A percentile compares a stretch with the other conserved stretches of the same genome.
Conservation (phyloP, 305 asterid genomes). For the Plantago rigida region DNA sequence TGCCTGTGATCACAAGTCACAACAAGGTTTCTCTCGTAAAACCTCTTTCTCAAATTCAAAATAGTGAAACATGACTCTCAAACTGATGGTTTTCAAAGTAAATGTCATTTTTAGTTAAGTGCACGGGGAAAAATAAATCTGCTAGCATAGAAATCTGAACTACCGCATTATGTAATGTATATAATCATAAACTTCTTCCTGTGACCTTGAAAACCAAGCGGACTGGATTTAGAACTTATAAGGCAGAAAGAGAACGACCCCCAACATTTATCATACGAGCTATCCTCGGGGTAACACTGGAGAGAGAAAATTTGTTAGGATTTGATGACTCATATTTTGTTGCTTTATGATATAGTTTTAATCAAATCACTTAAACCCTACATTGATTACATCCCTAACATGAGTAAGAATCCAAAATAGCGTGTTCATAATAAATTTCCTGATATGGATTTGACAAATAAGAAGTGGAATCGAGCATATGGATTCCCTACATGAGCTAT, state of each 20-base stretch:
- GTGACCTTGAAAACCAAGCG: no score
- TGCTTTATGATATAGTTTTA: conserved; percentile 13
- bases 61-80: not conserved
- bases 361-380: not conserved
- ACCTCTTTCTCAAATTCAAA: not conserved
- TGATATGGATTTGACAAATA: not conserved
- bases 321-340: not conserved
- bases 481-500: not conserved
- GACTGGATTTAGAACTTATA: conserved; percentile 1
- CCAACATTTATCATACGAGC: no score
- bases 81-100: no score
- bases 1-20: not conserved
- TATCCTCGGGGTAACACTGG: no score
- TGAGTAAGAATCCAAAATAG: not conserved
- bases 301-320: conserved; percentile 2
- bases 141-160: no score
- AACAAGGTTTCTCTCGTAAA: not conserved
- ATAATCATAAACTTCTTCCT: no score
- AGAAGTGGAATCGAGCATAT: not conserved
- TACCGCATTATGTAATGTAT: no score
- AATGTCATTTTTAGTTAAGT: no score
- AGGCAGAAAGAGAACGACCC: no score
- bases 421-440: conserved; percentile 9
- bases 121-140: no score
- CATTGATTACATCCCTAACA: conserved; percentile 5